A percentile compares a stretch with the other conserved stretches of the same genome.
Evolutionary conservation across 2,329 filamentous ascomycete genomes (phyloP).

Genomic region (Pseudocercospora cruenta): DNA sequence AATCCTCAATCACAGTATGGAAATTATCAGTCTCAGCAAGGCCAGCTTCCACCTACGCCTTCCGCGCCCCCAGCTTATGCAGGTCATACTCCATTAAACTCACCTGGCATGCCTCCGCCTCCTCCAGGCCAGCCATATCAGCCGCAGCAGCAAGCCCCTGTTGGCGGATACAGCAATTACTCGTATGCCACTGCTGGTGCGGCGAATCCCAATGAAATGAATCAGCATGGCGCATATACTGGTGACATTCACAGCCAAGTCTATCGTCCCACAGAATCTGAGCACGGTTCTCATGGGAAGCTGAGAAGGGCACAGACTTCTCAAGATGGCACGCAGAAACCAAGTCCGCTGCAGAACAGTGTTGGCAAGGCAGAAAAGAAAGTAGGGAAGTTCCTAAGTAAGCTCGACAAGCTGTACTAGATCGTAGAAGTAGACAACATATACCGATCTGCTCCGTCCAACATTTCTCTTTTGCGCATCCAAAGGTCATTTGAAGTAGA

Average conservation of each 20-base stretch:
- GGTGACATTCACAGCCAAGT: slow-evolving; percentile 66
- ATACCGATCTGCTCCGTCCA: too few species aligned
- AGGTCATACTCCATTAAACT: slow-evolving; percentile 42
- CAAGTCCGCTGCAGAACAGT: slow-evolving; percentile 15
- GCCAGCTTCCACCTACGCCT: slow-evolving; percentile 38
- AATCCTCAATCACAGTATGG: slow-evolving; percentile 31
- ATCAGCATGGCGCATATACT: slow-evolving; percentile 48
- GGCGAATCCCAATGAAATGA: slow-evolving; percentile 23
- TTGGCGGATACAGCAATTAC: slow-evolving; percentile 61
- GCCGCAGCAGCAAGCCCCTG: slow-evolving; percentile 33
- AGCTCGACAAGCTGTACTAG: slow-evolving; percentile 25
- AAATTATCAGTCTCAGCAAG: slow-evolving; percentile 32
- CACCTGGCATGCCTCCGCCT: slow-evolving; percentile 44
- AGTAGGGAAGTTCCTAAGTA: slow-evolving; percentile 22
- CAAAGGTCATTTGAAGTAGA: not conserved
- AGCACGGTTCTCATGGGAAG: slow-evolving; percentile 38
- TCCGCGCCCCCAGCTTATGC: slow-evolving; percentile 40
- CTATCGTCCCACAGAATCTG: slow-evolving; percentile 69
- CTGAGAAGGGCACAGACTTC: slow-evolving; percentile 14
- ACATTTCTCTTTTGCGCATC: not conserved
- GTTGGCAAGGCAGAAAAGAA: slow-evolving; percentile 23
- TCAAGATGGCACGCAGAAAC: slow-evolving; percentile 15
- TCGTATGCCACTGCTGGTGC: slow-evolving; percentile 45
- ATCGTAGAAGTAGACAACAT: not conserved
- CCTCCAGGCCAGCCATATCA: slow-evolving; percentile 37